A percentile compares a stretch with the other conserved stretches of the same genome.
Conservation (phyloP, 768 basidiomycete genomes). For the Lentinula guzmanii region DNA sequence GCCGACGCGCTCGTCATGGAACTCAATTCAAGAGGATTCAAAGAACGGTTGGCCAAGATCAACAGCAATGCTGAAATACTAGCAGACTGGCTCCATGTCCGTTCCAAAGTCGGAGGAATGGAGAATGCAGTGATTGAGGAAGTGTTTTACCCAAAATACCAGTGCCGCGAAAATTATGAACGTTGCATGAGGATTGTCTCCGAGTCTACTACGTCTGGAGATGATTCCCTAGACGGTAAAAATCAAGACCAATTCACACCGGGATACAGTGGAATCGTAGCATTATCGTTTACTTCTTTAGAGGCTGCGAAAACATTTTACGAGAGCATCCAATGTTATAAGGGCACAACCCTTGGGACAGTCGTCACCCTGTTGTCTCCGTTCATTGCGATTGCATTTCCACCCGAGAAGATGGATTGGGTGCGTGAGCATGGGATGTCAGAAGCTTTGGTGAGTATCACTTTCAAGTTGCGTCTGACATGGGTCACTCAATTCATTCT, state of each 20-base stretch:
- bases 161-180: constrained; percentile 65
- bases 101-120: constrained; percentile 39
- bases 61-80: constrained; percentile 79
- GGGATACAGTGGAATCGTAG: constrained; percentile 85
- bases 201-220: constrained; percentile 16
- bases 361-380: constrained; percentile 95
- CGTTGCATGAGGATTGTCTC: constrained; percentile 48
- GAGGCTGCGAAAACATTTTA: constrained; percentile 76
- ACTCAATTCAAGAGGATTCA: constrained; percentile 93
- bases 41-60: constrained; percentile 64
- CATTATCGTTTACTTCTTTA: constrained; percentile 70
- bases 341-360: constrained; percentile 90
- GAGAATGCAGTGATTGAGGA: constrained; percentile 57
- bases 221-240: constrained; percentile 25
- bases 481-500: not conserved
- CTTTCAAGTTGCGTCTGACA: not conserved
- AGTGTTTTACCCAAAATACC: constrained; percentile 88
- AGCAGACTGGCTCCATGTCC: constrained; percentile 69
- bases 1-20: constrained; percentile 97
- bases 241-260: not conserved
- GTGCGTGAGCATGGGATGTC: constrained; percentile 84
- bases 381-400: constrained; percentile 89
- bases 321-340: constrained; percentile 74
- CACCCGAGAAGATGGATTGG: constrained; percentile 74
- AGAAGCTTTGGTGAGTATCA: constrained; percentile 69